Percentiles rank a stretch among this genome's conserved stretches.
Conservation (phyloP, 768 basidiomycete genomes). For the Russula griseocarnosa region DNA sequence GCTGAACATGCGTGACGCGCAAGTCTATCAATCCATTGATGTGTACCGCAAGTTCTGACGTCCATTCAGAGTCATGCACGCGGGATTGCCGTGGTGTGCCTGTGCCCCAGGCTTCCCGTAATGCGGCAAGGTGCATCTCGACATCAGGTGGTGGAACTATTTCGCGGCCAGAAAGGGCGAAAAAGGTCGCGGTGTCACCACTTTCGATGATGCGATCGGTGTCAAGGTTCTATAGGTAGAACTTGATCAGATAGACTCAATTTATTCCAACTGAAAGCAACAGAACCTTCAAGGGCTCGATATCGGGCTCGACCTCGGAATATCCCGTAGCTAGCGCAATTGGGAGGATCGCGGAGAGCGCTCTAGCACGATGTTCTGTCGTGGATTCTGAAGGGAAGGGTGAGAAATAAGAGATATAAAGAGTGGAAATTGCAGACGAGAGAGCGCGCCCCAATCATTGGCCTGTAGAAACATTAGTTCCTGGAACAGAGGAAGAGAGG, state of each 20-base stretch:
- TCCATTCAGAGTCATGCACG: constrained; percentile 44
- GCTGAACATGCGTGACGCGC: constrained; percentile 46
- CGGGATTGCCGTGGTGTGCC: constrained; percentile 36
- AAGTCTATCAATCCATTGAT: constrained; percentile 40
- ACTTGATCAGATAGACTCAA: background rate
- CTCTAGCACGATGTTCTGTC: constrained; percentile 42
- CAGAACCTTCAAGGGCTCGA: constrained; percentile 49
- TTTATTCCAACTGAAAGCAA: background rate
- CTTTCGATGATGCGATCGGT: constrained; percentile 41
- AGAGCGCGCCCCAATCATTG: constrained; percentile 62
- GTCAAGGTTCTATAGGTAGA: constrained; percentile 46
- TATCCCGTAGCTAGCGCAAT: constrained; percentile 48
- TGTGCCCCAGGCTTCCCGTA: constrained; percentile 35
- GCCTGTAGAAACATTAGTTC: constrained; percentile 36
- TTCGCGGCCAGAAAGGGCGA: constrained; percentile 35
- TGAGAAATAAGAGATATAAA: background rate
- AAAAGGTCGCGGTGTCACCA: constrained; percentile 38
- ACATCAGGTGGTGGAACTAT: constrained; percentile 28
- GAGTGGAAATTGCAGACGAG: constrained; percentile 43
- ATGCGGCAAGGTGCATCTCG: constrained; percentile 31
- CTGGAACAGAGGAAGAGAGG: background rate
- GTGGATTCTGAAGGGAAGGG: constrained; percentile 41
- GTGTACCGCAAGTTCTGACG: constrained; percentile 37
- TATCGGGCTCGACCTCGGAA: constrained; percentile 43
- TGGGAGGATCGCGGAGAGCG: constrained; percentile 40